Percentiles rank a stretch among this genome's conserved stretches.
Evolutionary conservation across 768 basidiomycete genomes (phyloP).

Genomic region (Amanita pallidorosea): DNA sequence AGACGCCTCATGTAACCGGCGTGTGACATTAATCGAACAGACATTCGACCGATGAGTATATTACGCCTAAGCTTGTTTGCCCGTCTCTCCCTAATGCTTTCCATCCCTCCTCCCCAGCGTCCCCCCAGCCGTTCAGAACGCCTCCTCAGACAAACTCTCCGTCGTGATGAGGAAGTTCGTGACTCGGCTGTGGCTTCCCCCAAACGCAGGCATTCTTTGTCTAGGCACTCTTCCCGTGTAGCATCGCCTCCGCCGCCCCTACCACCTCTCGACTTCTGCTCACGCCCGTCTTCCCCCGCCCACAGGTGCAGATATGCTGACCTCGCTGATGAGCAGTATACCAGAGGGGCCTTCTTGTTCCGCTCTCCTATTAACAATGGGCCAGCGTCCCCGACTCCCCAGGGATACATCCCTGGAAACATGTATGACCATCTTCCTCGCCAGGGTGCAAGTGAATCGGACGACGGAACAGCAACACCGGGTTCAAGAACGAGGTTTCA

Average conservation of each 20-base stretch:
- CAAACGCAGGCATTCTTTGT: neutral
- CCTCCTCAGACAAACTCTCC: conserved; percentile 45
- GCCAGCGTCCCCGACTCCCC: neutral
- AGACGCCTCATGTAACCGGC: conserved; percentile 1
- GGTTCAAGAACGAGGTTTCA: neutral
- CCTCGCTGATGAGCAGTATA: conserved; percentile 11
- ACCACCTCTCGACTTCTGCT: neutral
- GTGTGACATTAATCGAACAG: neutral
- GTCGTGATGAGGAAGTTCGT: conserved; percentile 29
- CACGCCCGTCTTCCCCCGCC: conserved; percentile 8
- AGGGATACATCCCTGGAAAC: neutral
- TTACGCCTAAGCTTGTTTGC: neutral
- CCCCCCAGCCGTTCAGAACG: conserved; percentile 43
- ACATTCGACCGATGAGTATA: neutral
- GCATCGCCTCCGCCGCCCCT: conserved; percentile 10
- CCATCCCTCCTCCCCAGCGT: conserved; percentile 15
- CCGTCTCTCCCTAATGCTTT: neutral
- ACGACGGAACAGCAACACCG: neutral
- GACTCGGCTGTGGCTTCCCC: neutral
- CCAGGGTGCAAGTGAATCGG: too few relatives aligned
- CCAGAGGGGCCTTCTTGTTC: conserved; percentile 20
- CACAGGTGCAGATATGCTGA: conserved; percentile 3
- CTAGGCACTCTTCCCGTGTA: neutral
- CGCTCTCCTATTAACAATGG: conserved; percentile 17
- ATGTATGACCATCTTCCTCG: neutral